Evolutionary conservation across 2,329 filamentous ascomycete genomes (phyloP), one percentile per base, ranked within the genome.

Genomic region (Aspergillus floridensis): DNA sequence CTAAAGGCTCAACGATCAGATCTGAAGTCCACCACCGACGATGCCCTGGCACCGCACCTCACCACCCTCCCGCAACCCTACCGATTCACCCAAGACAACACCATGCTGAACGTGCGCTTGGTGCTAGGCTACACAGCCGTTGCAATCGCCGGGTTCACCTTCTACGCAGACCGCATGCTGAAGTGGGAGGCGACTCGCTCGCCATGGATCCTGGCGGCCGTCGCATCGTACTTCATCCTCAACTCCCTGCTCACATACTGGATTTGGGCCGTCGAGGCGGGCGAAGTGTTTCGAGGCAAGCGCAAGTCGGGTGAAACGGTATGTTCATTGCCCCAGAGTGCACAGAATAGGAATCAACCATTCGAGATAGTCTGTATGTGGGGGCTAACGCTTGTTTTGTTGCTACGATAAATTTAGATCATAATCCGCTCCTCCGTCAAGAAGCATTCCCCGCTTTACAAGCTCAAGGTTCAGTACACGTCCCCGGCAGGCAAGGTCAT

Each of bases 21-120:
- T 75, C 88, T 99, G 65, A 98, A 98, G 79, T 96, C 95, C 80
- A 96, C 93, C 44, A 92, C 91, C 66, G 95, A 99, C 80, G 95
- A 99, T 79, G 92, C 93, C 59, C 88, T 99, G 61, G 87, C 90
- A 60, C 92, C 95, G 79, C 98, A 98, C 81, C 87, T 99, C 64
- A 93, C 91, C 77, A 90, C 87, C 32, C 87, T 98, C n/a, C 74
- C 88, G 83, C 71, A 74, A 21, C 76, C 77, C 21, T 78, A 77
- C 65, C 72, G 73, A 66, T 97, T 97, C 82, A 84, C 80, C 63
- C 92, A 96, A 77, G 88, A 90, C 64, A 89, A 98, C 79, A 83
- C 78, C 59, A 87, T 95, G 51, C 86, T 88, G 69, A 93, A 98
- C 71, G 85, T 96, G 51, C 91, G 92, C 56, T 87, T 99, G 49